A percentile compares a stretch with the other conserved stretches of the same genome.
Evolutionary conservation across 352 stramenopile species (phyloP).

Genomic region (Sclerospora graminicola): DNA sequence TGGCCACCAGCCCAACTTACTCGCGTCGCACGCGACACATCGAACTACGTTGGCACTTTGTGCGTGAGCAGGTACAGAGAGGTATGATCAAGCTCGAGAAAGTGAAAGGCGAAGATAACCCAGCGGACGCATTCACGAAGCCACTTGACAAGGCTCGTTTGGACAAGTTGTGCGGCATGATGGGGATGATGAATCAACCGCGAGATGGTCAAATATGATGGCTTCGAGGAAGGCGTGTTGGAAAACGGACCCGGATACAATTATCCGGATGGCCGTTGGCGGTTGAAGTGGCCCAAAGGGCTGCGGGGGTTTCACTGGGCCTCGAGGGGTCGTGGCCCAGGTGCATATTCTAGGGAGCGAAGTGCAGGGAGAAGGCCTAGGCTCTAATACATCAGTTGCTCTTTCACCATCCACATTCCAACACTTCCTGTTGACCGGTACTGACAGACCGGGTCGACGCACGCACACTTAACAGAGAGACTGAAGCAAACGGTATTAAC

Average conservation of each 20-base stretch:
- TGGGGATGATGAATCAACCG: neutral
- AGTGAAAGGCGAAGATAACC: neutral
- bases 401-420: neutral
- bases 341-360: too few species aligned
- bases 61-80: neutral
- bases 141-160: neutral
- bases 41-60: neutral
- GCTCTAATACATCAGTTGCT: neutral
- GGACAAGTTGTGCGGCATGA: neutral
- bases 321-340: too few species aligned
- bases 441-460: too few species aligned
- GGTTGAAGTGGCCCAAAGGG: too few species aligned
- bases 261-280: too few species aligned
- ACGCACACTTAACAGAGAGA: too few species aligned
- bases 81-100: neutral
- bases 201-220: neutral
- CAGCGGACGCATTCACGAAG: neutral
- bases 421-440: too few species aligned
- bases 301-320: too few species aligned
- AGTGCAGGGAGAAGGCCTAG: too few species aligned
- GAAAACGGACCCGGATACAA: neutral
- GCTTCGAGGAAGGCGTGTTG: neutral
- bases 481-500: too few species aligned
- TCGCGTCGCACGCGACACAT: neutral
- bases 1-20: neutral